Conservation (phyloP, 345 rosid species). For the Erodium maritimum region DNA sequence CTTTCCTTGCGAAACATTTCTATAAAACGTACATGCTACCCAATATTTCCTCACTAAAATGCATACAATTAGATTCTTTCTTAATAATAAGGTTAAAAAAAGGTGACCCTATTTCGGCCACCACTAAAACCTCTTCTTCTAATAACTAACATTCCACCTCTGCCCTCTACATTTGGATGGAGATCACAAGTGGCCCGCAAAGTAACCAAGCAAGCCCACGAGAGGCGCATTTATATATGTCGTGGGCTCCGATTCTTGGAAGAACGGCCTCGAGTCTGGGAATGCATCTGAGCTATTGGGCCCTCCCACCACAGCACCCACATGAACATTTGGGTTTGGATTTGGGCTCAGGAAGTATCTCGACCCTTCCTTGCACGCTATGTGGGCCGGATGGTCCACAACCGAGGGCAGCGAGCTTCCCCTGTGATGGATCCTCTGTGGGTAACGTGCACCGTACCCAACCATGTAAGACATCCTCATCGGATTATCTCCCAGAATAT, state of each 20-base stretch:
- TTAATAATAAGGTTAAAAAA: too few relatives aligned
- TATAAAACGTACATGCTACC: too few relatives aligned
- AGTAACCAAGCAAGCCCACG: slow-evolving; percentile 71
- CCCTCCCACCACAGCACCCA: slow-evolving; percentile 87
- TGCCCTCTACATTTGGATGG: background rate
- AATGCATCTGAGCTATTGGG: slow-evolving; percentile 71
- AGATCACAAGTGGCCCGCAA: slow-evolving; percentile 50
- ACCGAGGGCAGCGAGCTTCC: slow-evolving; percentile 74
- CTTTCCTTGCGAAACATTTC: too few relatives aligned
- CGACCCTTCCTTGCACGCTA: slow-evolving; percentile 63
- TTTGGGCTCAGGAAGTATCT: slow-evolving; percentile 44
- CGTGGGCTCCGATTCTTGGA: slow-evolving; percentile 90
- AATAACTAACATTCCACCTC: background rate
- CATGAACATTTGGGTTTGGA: slow-evolving; percentile 68
- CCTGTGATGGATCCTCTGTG: slow-evolving; percentile 87
- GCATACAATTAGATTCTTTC: too few relatives aligned
- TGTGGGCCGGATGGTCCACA: slow-evolving; percentile 43
- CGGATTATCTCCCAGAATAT: slow-evolving; percentile 88
- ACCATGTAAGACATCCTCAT: slow-evolving; percentile 89
- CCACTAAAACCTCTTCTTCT: too few relatives aligned
- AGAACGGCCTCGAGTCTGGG: slow-evolving; percentile 67
- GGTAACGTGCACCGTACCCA: slow-evolving; percentile 69
- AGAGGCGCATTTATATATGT: slow-evolving; percentile 95
- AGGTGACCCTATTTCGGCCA: too few relatives aligned
- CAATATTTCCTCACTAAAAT: too few relatives aligned